Evolutionary conservation across 208 protist species (phyloP), one percentile per base, ranked within the genome.

Genomic region (Vickermania ingenoplastis): DNA sequence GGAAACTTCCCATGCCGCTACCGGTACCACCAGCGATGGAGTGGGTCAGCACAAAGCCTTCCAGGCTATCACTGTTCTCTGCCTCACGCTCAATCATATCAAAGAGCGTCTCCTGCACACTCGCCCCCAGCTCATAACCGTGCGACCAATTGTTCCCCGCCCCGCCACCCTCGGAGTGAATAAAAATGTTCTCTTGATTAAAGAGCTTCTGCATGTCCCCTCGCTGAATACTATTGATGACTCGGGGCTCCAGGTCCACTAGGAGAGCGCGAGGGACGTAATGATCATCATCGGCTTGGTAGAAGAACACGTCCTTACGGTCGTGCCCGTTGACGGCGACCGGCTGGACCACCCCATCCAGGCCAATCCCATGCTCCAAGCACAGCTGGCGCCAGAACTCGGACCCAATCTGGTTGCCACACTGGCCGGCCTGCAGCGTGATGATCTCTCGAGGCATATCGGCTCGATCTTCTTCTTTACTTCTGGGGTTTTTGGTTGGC

Each of bases 271-370:
- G 79, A n/a, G 99, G 99, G 63, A 99, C 92, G 80, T 99, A 99
- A 68, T 99, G 97, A 58, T 99, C 94, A 67, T 99, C 97, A 66
- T 99, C 98, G n/a, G 97, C 97, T 76, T 99, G 97, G 72, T 99
- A 99, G 77, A 99, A 99, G 68, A 99, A 99, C 7, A 99, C 98
- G 73, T 99, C 98, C 69, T 99, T 99, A 52, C 99, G 77, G 63
- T 99, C 98, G 41, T 91, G 82, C 26, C 87, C 89, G 58, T 77
- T 73, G 23, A 92, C 89, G 29, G 95, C 97, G 80, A 86, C 97
- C 23, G 94, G 88, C 82, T 99, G 91, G 22, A 98, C 81, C 51
- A 92, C 93, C 57, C 97, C 97, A 56, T 97, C 84, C 7, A 87
- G 73, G 26, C 77, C 74, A 52, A 99, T 99, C 61, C 98, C 98